Percentiles rank a stretch among this genome's conserved stretches.
phyloP scores from a whole-genome alignment of 352 stramenopile species.

The Phytophthora pistaciae region DNA sequence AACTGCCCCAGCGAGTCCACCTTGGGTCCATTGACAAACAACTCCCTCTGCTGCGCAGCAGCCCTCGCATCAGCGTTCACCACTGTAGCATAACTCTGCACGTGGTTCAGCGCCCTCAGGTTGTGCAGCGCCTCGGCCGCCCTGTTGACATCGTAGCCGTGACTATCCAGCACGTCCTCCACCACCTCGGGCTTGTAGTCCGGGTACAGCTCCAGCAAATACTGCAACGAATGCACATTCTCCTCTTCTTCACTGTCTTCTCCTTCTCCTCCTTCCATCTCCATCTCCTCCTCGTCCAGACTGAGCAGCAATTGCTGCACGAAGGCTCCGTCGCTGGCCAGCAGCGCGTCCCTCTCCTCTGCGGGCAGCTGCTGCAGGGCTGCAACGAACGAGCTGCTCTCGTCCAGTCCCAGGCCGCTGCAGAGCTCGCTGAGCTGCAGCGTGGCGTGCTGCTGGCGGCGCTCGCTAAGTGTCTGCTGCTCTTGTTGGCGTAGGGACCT shows the following conservation, averaged over 20 bases:
- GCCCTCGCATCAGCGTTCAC: constrained; percentile 40
- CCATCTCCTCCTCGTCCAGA: constrained; percentile 46
- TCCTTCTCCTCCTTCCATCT: constrained; percentile 25
- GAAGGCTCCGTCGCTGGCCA: constrained; percentile 63
- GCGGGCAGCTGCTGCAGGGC: constrained; percentile 54
- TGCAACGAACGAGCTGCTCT: constrained; percentile 63
- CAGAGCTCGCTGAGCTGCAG: constrained; percentile 71
- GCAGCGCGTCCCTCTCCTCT: constrained; percentile 47
- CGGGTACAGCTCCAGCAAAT: constrained; percentile 65
- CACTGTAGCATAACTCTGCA: constrained; percentile 72
- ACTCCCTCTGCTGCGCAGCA: constrained; percentile 27
- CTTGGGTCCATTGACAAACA: constrained; percentile 35
- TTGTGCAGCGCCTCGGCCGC: constrained; percentile 66
- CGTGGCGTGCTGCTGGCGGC: constrained; percentile 23
- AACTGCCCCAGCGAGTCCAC: constrained; percentile 69
- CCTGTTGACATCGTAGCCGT: constrained; percentile 65
- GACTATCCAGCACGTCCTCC: constrained; percentile 67
- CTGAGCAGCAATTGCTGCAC: constrained; percentile 72
- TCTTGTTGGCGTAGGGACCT: constrained; percentile 53
- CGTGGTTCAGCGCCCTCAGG: constrained; percentile 55
- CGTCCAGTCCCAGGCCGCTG: constrained; percentile 54
- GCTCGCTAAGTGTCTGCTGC: constrained; percentile 27
- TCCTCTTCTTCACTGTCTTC: constrained; percentile 33
- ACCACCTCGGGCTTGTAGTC: constrained; percentile 68
- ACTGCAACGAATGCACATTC: constrained; percentile 55